phyloP scores from a whole-genome alignment of 208 protist species.

The Wallacemonas sp. region DNA sequence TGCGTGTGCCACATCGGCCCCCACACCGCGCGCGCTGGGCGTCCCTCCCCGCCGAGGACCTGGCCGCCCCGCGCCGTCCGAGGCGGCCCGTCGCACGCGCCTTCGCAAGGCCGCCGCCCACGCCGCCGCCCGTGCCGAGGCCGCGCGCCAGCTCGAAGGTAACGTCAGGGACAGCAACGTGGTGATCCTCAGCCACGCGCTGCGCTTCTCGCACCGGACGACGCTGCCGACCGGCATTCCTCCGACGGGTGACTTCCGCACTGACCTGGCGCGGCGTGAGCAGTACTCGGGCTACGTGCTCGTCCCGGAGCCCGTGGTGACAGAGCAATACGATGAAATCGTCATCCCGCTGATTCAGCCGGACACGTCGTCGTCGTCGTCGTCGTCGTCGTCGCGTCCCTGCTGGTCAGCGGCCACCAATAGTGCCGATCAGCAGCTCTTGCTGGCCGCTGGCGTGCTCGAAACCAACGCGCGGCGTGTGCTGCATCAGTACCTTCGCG shows the following conservation, averaged over 20 bases:
- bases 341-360: slow-evolving; percentile 50
- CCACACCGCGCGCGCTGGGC: neutral
- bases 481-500: slow-evolving; percentile 6
- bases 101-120: slow-evolving; percentile 3
- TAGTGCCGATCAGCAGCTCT: slow-evolving; percentile 3
- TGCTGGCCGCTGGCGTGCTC: slow-evolving; percentile 7
- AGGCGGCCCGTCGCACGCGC: slow-evolving; percentile 3
- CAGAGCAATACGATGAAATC: slow-evolving; percentile 85
- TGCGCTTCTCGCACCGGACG: slow-evolving; percentile 81
- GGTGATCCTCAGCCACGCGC: slow-evolving; percentile 66
- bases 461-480: slow-evolving; percentile 7
- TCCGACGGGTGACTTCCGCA: slow-evolving; percentile 39
- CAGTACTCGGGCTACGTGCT: slow-evolving; percentile 78
- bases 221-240: slow-evolving; percentile 50
- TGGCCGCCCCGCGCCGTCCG: slow-evolving; percentile 7
- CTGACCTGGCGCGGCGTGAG: slow-evolving; percentile 23
- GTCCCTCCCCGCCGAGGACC: slow-evolving; percentile 2
- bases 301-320: slow-evolving; percentile 73
- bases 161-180: slow-evolving; percentile 44
- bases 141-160: slow-evolving; percentile 16
- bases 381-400: too few relatives aligned
- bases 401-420: slow-evolving; percentile 4
- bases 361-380: neutral
- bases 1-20: neutral
- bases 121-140: slow-evolving; percentile 3